Evolutionary conservation across 169 alveolate genomes (phyloP).

Genomic region (Theileria parva): DNA sequence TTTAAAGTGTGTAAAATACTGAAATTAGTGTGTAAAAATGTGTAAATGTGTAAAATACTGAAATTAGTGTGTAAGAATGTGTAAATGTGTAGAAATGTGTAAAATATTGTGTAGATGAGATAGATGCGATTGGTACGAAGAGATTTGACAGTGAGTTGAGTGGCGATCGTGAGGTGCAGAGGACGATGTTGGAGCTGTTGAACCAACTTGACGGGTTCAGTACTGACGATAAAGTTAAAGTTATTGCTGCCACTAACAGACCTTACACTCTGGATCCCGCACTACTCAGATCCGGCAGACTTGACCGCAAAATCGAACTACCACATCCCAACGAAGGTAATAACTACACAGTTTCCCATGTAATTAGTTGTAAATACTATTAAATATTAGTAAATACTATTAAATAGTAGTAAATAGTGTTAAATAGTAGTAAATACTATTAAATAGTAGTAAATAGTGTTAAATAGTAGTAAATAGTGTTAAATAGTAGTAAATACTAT

Average conservation of each 20-base stretch:
- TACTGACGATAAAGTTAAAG: conserved; percentile 89
- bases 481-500: background rate
- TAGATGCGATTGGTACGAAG: conserved; percentile 98
- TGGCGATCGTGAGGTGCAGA: conserved; percentile 98
- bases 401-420: no score
- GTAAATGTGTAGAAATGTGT: background rate
- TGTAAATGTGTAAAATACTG: no score
- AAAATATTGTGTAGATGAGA: conserved; percentile 81
- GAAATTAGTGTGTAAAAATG: no score
- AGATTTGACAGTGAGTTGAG: conserved; percentile 93
- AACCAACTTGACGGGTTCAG: conserved; percentile 95
- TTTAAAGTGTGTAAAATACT: no score
- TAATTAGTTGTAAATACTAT: background rate
- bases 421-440: background rate
- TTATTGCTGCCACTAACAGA: conserved; percentile 98
- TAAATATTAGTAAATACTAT: background rate
- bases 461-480: no score
- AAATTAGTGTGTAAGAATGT: no score
- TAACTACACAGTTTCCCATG: background rate
- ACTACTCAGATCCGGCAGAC: conserved; percentile 96
- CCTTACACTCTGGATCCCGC: conserved; percentile 99
- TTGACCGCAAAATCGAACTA: conserved; percentile 98
- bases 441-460: background rate
- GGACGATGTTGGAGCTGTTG: conserved; percentile 98
- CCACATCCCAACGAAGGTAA: conserved; percentile 97